Conservation (phyloP, 306 rosid species). For the Acmispon strigosus region DNA sequence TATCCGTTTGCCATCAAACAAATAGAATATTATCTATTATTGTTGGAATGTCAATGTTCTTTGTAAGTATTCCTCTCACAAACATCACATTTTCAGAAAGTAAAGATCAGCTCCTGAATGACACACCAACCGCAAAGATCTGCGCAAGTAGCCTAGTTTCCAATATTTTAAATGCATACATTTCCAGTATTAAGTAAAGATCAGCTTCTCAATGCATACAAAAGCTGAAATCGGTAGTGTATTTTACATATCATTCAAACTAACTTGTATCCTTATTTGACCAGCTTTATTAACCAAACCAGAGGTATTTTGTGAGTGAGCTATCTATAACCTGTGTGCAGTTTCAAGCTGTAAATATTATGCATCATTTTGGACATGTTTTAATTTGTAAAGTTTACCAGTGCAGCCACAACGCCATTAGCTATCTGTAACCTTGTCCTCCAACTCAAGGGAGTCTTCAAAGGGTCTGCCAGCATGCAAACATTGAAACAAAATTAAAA, state of each 20-base stretch:
- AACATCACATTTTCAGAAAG: not conserved
- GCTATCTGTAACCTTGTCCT: conserved; percentile 80
- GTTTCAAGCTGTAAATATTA: not conserved
- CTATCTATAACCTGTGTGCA: too few relatives aligned
- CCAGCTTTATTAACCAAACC: too few relatives aligned
- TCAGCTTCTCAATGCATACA: not conserved
- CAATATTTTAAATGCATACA: too few relatives aligned
- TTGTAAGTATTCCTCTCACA: not conserved
- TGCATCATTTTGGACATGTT: not conserved
- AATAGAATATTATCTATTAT: not conserved
- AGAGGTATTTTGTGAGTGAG: too few relatives aligned
- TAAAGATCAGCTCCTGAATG: not conserved
- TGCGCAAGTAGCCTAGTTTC: too few relatives aligned
- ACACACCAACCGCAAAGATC: not conserved
- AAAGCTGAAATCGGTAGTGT: not conserved
- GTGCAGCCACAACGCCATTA: conserved; percentile 70
- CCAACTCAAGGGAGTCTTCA: conserved; percentile 87
- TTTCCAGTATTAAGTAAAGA: too few relatives aligned
- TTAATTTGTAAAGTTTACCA: conserved; percentile 43
- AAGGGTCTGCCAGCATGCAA: conserved; percentile 59
- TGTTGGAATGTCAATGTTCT: not conserved
- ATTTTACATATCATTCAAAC: too few relatives aligned
- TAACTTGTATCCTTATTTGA: too few relatives aligned
- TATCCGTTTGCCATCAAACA: not conserved
- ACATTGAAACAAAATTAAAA: conserved; percentile 14